A percentile compares a stretch with the other conserved stretches of the same genome.
phyloP scores from a whole-genome alignment of 306 rosid genomes.

The Cajanus cajan region DNA sequence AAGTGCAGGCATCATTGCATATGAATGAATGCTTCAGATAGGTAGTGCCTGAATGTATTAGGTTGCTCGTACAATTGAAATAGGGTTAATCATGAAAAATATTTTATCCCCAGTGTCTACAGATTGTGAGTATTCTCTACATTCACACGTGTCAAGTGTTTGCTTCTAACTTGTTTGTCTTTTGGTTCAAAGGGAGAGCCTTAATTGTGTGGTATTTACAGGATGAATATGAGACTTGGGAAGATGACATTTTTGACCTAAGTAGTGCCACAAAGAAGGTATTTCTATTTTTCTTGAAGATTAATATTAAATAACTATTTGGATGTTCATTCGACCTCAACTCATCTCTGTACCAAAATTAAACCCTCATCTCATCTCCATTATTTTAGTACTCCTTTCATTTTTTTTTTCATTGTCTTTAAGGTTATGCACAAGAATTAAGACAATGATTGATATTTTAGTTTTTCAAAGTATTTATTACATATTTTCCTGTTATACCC shows the following conservation, averaged over 20 bases:
- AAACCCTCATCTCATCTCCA: not conserved
- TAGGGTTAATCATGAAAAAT: constrained; percentile 4
- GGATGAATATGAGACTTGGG: constrained; percentile 75
- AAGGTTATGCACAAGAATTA: too few relatives aligned
- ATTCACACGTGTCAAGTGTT: constrained; percentile 15
- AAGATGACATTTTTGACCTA: constrained; percentile 53
- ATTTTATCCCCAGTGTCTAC: not conserved
- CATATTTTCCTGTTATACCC: too few relatives aligned
- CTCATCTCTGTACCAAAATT: not conserved
- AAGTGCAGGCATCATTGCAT: not conserved
- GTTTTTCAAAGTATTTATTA: too few relatives aligned
- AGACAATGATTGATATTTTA: too few relatives aligned
- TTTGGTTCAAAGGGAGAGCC: not conserved
- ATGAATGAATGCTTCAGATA: not conserved
- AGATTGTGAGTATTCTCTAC: not conserved
- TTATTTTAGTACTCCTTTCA: not conserved
- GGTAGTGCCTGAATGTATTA: not conserved
- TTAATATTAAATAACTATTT: not conserved
- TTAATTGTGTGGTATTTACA: constrained; percentile 35
- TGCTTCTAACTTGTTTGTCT: constrained; percentile 16
- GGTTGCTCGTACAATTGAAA: not conserved
- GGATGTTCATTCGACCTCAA: not conserved
- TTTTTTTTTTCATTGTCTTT: too few relatives aligned
- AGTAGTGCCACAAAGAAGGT: constrained; percentile 48
- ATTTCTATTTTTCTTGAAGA: constrained; percentile 31